Base-by-base conservation (phyloP, 2,329 filamentous ascomycete genomes). In the Aspergillus udagawae region DNA sequence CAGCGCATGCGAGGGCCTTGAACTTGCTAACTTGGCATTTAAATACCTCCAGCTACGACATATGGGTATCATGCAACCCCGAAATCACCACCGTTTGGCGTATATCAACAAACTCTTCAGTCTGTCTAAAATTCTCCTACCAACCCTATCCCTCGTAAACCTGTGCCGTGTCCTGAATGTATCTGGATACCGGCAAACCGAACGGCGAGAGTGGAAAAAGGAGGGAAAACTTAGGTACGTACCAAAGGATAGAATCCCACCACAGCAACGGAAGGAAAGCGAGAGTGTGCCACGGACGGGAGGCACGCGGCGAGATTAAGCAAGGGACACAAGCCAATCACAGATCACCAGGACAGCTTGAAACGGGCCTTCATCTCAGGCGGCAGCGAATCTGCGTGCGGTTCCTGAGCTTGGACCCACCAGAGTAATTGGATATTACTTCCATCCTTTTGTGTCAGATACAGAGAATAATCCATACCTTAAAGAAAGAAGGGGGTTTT, bases 321-420 rank as follows among this genome's bases (percentile, higher is more conserved):
- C 51, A 28, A 29, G 51, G 47, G 14, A n/a, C 4, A 5, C 1
- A 9, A 38, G 32, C 57, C 57, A 59, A 56, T 59, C 10, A 59
- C 3, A 35, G 5, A 9, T 4, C 8, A 20, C 27, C 27, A 17
- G 28, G 25, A 35, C 32, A 25, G 21, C 28, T 54, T 58, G 56
- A 61, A 61, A 61, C 53, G 50, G 55, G 56, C 23, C 55, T 35
- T 53, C 52, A 55, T 60, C 55, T 60, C 52, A 44, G 49, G 9
- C 10, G 2, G 12, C 49, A 56, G 35, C 56, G 21, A 58, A 60
- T 55, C 49, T 55, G 52, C 48, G 55, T 38, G 52, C 48, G 52
- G 55, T 55, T 49, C 52, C 55, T 50, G 54, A 21, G 54, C 38
- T 51, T 47, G 54, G 50, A 14, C 56, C 59, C 59, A 61, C 59